A percentile compares a stretch with the other conserved stretches of the same genome.
These are phyloP conservation scores for Datura wrightii DNA, from an alignment of 257 asterid genomes.

Conservation along the genomic window DNA sequence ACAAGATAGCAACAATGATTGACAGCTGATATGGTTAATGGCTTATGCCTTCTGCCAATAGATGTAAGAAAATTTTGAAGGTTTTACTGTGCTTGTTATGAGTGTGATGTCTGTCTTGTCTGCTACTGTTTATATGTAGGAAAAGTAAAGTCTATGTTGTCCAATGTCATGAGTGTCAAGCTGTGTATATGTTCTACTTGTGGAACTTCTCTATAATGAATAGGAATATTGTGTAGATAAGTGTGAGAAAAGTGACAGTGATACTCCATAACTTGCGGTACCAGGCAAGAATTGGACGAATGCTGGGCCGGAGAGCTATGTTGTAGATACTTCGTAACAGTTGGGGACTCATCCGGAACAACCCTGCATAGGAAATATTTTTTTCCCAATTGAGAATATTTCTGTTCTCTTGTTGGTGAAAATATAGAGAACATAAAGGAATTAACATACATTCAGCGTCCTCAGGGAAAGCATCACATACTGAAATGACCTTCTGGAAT, in stretches of 20 bases:
- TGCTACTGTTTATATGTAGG: neutral
- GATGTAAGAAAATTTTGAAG: slow-evolving; percentile 12
- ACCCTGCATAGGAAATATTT: slow-evolving; percentile 57
- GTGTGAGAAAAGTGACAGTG: slow-evolving; percentile 44
- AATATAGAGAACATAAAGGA: neutral
- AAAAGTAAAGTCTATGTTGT: slow-evolving; percentile 4
- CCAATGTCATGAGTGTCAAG: neutral
- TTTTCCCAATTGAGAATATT: neutral
- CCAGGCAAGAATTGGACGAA: slow-evolving; percentile 61
- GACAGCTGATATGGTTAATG: slow-evolving; percentile 36
- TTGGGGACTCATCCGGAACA: slow-evolving; percentile 54
- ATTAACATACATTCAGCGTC: slow-evolving; percentile 64
- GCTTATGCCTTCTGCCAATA: slow-evolving; percentile 13
- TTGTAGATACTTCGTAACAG: slow-evolving; percentile 51
- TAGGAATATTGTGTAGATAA: slow-evolving; percentile 47
- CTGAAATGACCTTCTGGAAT: slow-evolving; percentile 58
- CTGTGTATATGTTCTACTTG: slow-evolving; percentile 33
- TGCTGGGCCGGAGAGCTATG: slow-evolving; percentile 45
- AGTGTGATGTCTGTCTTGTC: slow-evolving; percentile 11
- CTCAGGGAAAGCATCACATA: slow-evolving; percentile 75
- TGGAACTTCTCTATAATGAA: slow-evolving; percentile 45
- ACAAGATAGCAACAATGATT: slow-evolving; percentile 54
- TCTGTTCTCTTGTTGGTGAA: neutral
- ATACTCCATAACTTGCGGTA: slow-evolving; percentile 56
- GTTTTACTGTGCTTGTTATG: slow-evolving; percentile 15